phyloP scores from a whole-genome alignment of 192 early-diverging fungal genomes.

The Cetraspora pellucida region DNA sequence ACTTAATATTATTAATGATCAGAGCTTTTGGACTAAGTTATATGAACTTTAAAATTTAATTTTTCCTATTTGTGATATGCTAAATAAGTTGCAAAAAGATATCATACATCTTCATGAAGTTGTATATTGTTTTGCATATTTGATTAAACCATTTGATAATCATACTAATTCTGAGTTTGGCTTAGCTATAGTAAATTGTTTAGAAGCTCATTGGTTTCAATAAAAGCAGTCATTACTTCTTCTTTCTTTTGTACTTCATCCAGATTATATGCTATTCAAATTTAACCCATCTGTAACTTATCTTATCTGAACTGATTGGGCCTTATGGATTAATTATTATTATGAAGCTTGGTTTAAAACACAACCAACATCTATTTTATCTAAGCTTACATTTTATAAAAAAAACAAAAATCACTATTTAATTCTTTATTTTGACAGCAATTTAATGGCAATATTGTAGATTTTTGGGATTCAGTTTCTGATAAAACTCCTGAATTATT shows the following conservation, averaged over 20 bases:
- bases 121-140: neutral
- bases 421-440: neutral
- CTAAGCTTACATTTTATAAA: conserved; percentile 1
- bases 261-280: neutral
- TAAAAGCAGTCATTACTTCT: neutral
- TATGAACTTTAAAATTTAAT: neutral
- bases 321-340: conserved; percentile 19
- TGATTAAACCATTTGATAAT: neutral
- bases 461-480: neutral
- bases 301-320: neutral
- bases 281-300: neutral
- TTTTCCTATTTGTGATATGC: neutral
- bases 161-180: neutral
- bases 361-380: conserved; percentile 5
- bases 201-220: neutral
- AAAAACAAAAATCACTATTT: conserved; percentile 4
- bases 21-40: neutral
- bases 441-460: conserved; percentile 13
- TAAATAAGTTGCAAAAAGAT: conserved; percentile 9
- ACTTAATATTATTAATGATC: neutral
- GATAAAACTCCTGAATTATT: neutral
- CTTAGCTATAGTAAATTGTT: neutral
- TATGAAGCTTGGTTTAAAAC: conserved; percentile 24
- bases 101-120: neutral
- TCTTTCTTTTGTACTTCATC: conserved; percentile 6